phyloP scores from a whole-genome alignment of 352 stramenopile species.

The Globisporangium splendens region DNA sequence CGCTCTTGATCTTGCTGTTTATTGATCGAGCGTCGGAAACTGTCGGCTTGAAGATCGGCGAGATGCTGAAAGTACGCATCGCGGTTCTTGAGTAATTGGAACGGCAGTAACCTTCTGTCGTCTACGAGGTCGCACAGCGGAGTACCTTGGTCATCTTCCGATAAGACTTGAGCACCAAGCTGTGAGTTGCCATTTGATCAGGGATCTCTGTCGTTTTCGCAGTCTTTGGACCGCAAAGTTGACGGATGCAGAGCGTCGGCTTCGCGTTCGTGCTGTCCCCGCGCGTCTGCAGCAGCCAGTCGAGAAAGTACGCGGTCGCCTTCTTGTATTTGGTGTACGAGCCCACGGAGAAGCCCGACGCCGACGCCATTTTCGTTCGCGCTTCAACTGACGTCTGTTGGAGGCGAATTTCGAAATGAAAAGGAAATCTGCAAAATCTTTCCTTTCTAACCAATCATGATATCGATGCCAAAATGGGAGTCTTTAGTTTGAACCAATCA shows the following conservation, averaged over 20 bases:
- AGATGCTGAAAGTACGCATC: constrained; percentile 2
- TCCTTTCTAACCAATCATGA: no score
- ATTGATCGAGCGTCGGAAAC: background rate
- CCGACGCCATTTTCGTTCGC: no score
- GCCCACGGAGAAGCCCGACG: constrained; percentile 6
- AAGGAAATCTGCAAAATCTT: no score
- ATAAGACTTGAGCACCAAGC: constrained; percentile 19
- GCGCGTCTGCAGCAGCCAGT: constrained; percentile 16
- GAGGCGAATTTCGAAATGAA: no score
- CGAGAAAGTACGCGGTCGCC: constrained; percentile 19
- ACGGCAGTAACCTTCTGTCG: constrained; percentile 9
- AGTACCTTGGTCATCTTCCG: constrained; percentile 16
- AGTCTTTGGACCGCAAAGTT: background rate
- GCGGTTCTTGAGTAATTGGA: constrained; percentile 3
- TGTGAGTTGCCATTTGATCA: constrained; percentile 23
- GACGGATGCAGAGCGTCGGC: constrained; percentile 14
- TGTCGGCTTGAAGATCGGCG: background rate
- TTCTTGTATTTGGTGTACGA: constrained; percentile 17
- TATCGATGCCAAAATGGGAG: no score
- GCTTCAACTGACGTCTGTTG: no score
- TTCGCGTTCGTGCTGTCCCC: constrained; percentile 10
- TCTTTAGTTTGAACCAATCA: no score
- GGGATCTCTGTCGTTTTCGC: background rate
- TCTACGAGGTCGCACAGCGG: constrained; percentile 19
- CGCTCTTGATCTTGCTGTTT: constrained; percentile 4